These are phyloP conservation scores for Escallonia rubra DNA, from an alignment of 129 eudicot genomes.

Conservation along the genomic window DNA sequence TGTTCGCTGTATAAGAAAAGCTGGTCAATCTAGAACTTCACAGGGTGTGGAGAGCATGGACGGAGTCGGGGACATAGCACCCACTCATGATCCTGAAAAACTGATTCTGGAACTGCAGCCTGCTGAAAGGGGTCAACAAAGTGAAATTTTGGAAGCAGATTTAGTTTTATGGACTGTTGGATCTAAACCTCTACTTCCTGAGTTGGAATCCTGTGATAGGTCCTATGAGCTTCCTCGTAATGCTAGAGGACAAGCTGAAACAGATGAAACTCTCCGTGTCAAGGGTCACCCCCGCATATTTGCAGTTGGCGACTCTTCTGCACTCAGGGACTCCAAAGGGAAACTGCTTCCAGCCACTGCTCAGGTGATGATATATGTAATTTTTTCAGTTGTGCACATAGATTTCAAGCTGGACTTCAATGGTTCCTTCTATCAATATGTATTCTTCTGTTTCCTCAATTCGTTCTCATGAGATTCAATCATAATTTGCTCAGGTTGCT, in stretches of 20 bases:
- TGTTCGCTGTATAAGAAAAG: slow-evolving; percentile 60
- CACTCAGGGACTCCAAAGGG: slow-evolving; percentile 72
- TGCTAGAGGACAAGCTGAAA: slow-evolving; percentile 90
- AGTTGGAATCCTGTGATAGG: slow-evolving; percentile 47
- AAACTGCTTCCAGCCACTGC: slow-evolving; percentile 93
- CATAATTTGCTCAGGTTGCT: slow-evolving; percentile 61
- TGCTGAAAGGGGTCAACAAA: slow-evolving; percentile 64
- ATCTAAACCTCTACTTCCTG: slow-evolving; percentile 74
- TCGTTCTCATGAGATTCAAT: neutral
- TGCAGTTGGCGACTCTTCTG: slow-evolving; percentile 96
- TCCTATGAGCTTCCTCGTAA: slow-evolving; percentile 80
- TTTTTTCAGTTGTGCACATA: neutral
- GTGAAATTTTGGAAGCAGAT: slow-evolving; percentile 72
- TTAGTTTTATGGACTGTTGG: slow-evolving; percentile 96
- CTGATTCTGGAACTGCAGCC: slow-evolving; percentile 66
- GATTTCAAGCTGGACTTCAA: neutral
- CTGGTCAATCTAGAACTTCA: slow-evolving; percentile 20
- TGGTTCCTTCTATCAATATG: neutral
- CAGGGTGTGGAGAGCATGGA: slow-evolving; percentile 19
- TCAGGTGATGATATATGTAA: slow-evolving; percentile 43
- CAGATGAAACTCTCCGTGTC: slow-evolving; percentile 94
- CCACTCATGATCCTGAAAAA: slow-evolving; percentile 34
- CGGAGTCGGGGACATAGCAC: slow-evolving; percentile 7
- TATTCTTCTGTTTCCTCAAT: neutral
- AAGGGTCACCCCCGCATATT: slow-evolving; percentile 96